A percentile compares a stretch with the other conserved stretches of the same genome.
These are phyloP conservation scores for Parastagonospora nodorum DNA, from an alignment of 2,329 filamentous ascomycete genomes.

Conservation along the genomic window DNA sequence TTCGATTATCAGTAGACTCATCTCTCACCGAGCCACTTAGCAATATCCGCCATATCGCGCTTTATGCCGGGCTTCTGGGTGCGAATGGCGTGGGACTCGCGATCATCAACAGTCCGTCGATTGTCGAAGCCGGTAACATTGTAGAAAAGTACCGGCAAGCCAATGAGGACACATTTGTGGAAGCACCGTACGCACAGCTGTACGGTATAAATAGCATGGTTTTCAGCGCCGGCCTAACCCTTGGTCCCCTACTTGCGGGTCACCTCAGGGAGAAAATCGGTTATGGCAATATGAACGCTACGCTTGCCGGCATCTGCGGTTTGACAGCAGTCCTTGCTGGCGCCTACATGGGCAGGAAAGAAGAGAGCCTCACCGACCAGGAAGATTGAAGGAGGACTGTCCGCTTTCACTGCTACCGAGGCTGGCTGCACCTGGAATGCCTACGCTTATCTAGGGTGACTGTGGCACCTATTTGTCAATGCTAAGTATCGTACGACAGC, in stretches of 20 bases:
- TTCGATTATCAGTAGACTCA: constrained; percentile 46
- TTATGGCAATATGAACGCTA: constrained; percentile 63
- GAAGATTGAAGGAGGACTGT: background rate
- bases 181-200: constrained; percentile 67
- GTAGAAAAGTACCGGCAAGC: constrained; percentile 61
- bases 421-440: too few species aligned
- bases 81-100: constrained; percentile 60
- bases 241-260: constrained; percentile 65
- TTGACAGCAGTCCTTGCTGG: constrained; percentile 52
- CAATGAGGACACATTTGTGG: constrained; percentile 60
- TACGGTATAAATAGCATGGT: constrained; percentile 69
- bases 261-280: constrained; percentile 57
- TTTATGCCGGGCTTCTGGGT: constrained; percentile 54
- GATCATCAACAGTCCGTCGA: constrained; percentile 58
- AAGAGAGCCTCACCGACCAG: background rate
- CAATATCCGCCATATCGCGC: constrained; percentile 44
- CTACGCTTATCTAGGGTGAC: too few species aligned
- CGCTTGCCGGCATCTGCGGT: constrained; percentile 54
- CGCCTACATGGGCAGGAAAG: constrained; percentile 49
- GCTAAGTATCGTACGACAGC: too few species aligned
- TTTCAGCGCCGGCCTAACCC: constrained; percentile 63
- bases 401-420: too few species aligned
- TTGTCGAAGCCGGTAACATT: constrained; percentile 63
- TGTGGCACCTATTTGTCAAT: too few species aligned
- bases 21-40: constrained; percentile 21